These are phyloP conservation scores for Globisporangium irregulare DNA, from an alignment of 352 stramenopile species.

Conservation along the genomic window DNA sequence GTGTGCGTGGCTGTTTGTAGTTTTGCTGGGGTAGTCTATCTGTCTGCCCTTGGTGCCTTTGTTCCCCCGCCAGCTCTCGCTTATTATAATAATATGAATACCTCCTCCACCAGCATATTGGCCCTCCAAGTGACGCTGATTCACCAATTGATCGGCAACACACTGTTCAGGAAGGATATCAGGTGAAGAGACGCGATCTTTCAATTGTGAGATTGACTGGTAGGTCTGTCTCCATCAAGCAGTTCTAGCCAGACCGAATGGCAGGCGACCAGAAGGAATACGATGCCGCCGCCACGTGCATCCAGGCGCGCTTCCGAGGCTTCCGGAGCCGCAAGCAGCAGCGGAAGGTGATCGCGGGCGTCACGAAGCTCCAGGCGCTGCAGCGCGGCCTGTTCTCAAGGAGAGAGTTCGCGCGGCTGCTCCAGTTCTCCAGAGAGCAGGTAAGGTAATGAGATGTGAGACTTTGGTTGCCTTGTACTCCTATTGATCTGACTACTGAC, in stretches of 20 bases:
- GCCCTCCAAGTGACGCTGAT: not conserved
- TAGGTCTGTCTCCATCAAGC: not conserved
- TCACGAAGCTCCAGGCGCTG: constrained; percentile 52
- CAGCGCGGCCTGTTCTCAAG: constrained; percentile 59
- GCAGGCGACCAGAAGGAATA: not conserved
- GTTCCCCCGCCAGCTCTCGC: not conserved
- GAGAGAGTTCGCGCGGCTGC: constrained; percentile 44
- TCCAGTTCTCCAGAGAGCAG: constrained; percentile 54
- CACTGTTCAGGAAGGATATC: not conserved
- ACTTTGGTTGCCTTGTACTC: not conserved
- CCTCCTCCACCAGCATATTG: not conserved
- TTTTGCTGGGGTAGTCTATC: not conserved
- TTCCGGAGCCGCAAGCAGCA: constrained; percentile 30
- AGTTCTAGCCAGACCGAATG: not conserved
- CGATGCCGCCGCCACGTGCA: constrained; percentile 43
- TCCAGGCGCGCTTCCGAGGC: constrained; percentile 56
- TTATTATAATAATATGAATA: constrained; percentile 14
- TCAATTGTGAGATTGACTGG: not conserved
- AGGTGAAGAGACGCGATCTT: not conserved
- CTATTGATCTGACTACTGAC: not conserved
- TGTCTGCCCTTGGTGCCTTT: not conserved
- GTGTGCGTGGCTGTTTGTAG: not conserved
- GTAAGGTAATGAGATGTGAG: not conserved
- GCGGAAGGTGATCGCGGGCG: constrained; percentile 30
- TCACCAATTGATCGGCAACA: not conserved